Conservation (phyloP, 2,329 filamentous ascomycete genomes). For the Paecilomyces sp. region DNA sequence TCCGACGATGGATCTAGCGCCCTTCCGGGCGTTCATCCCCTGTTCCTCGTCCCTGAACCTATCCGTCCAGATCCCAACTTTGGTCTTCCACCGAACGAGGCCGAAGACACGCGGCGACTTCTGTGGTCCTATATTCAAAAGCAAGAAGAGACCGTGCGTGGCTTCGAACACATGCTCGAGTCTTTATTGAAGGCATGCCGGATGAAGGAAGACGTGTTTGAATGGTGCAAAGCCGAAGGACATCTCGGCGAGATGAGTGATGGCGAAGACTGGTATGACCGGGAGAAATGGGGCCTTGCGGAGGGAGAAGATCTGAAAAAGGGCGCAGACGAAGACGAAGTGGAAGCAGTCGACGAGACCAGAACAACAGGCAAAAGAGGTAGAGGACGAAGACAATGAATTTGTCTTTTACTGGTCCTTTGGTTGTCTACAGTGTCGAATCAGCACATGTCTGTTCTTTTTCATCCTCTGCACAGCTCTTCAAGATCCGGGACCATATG, state of each 20-base stretch:
- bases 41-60: constrained; percentile 49
- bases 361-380: constrained; percentile 33
- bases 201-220: constrained; percentile 52
- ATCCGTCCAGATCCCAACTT: constrained; percentile 48
- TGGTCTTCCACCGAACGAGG: constrained; percentile 51
- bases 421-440: background rate
- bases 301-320: constrained; percentile 52
- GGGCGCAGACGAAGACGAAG: constrained; percentile 55
- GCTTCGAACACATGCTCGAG: constrained; percentile 48
- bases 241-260: constrained; percentile 61
- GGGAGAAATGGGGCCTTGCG: constrained; percentile 52
- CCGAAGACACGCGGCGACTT: constrained; percentile 55
- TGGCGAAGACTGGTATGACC: constrained; percentile 62
- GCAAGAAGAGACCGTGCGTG: constrained; percentile 56
- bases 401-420: background rate
- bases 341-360: constrained; percentile 39
- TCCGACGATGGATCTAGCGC: constrained; percentile 23
- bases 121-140: constrained; percentile 59
- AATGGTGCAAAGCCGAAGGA: constrained; percentile 56
- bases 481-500: background rate
- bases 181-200: constrained; percentile 54
- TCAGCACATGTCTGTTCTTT: background rate
- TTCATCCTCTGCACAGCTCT: background rate
- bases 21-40: constrained; percentile 44
- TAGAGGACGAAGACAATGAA: constrained; percentile 28